phyloP scores from a whole-genome alignment of 129 eudicot genomes.

The Artemisia annua region DNA sequence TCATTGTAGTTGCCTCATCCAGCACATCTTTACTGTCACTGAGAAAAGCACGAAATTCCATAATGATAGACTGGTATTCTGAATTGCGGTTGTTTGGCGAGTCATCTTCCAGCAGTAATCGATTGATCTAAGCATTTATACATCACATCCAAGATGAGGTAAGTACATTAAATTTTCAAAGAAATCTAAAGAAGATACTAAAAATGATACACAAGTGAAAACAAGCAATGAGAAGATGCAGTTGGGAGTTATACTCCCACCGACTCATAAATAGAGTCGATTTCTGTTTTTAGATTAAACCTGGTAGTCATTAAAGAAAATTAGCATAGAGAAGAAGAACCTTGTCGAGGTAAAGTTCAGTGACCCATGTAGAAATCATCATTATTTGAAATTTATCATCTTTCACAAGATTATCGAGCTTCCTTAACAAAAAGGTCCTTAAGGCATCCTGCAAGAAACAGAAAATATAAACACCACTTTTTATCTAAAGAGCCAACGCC shows the following conservation, averaged over 20 bases:
- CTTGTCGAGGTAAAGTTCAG: slow-evolving; percentile 94
- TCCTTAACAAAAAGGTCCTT: slow-evolving; percentile 84
- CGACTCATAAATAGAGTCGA: no score
- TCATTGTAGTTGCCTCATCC: slow-evolving; percentile 97
- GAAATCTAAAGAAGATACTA: neutral
- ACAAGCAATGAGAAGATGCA: slow-evolving; percentile 5
- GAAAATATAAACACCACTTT: neutral
- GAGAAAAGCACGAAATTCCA: slow-evolving; percentile 89
- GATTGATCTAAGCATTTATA: slow-evolving; percentile 63
- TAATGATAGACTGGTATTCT: slow-evolving; percentile 67
- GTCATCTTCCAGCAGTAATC: slow-evolving; percentile 81
- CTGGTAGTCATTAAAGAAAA: neutral
- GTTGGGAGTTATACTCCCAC: neutral
- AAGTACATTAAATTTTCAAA: neutral
- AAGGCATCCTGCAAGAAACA: slow-evolving; percentile 71
- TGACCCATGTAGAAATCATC: slow-evolving; percentile 97
- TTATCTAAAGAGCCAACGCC: neutral
- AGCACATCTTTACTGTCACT: slow-evolving; percentile 93
- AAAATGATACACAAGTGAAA: slow-evolving; percentile 8
- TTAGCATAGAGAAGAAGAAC: slow-evolving; percentile 37
- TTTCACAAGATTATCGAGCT: slow-evolving; percentile 78
- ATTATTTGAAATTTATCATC: slow-evolving; percentile 90
- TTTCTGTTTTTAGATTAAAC: neutral
- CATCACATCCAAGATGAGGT: slow-evolving; percentile 18
- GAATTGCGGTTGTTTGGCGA: slow-evolving; percentile 48